Percentiles rank a stretch among this genome's conserved stretches.
phyloP scores from a whole-genome alignment of 1,284 basidiomycete species.

The Rhodotorula sp. region DNA sequence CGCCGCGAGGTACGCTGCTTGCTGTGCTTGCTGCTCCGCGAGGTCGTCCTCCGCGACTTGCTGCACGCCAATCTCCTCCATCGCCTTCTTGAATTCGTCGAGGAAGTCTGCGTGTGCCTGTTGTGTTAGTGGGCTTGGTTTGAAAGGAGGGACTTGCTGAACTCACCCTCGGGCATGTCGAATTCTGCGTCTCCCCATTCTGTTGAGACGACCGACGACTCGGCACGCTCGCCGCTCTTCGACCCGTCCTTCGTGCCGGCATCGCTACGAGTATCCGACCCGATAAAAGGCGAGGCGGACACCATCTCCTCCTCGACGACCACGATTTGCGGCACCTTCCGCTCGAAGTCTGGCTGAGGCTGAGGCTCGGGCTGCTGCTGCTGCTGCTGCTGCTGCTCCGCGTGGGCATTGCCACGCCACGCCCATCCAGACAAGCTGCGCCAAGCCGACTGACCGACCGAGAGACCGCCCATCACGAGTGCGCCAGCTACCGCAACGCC shows the following conservation, averaged over 20 bases:
- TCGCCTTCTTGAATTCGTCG: conserved; percentile 26
- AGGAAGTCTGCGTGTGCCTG: conserved; percentile 19
- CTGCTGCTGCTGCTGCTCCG: background rate
- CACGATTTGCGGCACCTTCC: background rate
- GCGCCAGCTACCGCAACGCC: conserved; percentile 24
- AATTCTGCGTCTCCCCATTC: conserved; percentile 32
- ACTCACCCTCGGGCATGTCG: conserved; percentile 27
- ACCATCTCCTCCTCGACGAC: background rate
- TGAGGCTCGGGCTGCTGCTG: background rate
- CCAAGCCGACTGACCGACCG: conserved; percentile 26
- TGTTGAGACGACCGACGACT: conserved; percentile 11
- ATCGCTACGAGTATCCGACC: too few relatives aligned
- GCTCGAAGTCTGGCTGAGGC: background rate
- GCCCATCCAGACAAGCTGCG: conserved; percentile 21
- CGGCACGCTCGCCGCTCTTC: background rate
- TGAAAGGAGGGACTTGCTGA: too few relatives aligned
- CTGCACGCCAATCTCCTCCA: conserved; percentile 25
- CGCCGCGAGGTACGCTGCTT: conserved; percentile 15
- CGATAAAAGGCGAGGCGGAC: background rate
- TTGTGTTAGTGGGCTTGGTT: too few relatives aligned
- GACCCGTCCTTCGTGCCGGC: too few relatives aligned
- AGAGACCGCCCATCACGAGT: conserved; percentile 27
- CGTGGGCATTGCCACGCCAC: conserved; percentile 11
- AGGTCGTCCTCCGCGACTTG: conserved; percentile 18
- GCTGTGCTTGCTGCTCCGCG: conserved; percentile 20